Evolutionary conservation across 78 protist species (phyloP).

Genomic region (Dictyostelium capitatum): DNA sequence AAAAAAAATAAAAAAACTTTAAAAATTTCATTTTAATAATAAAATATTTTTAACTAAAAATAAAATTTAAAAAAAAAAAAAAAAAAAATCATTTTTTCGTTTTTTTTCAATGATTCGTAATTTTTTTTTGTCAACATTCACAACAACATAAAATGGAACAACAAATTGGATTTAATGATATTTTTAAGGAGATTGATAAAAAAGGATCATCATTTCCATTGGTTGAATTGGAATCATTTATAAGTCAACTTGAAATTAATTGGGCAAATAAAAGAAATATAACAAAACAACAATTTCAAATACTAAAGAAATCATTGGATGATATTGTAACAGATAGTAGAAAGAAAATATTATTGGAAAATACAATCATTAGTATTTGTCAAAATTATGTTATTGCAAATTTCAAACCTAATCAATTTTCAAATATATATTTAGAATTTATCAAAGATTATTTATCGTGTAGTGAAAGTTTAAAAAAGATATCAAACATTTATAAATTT

Average conservation of each 20-base stretch:
- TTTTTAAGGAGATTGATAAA: not conserved
- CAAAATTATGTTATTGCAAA: not conserved
- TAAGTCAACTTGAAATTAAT: not conserved
- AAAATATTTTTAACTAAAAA: no score
- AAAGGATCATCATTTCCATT: not conserved
- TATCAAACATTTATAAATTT: no score
- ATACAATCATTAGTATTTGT: not conserved
- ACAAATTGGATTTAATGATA: not conserved
- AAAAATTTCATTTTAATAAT: no score
- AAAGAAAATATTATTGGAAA: not conserved
- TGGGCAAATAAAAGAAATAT: not conserved
- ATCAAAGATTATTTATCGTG: slow-evolving; percentile 1
- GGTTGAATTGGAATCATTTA: not conserved
- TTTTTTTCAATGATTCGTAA: no score
- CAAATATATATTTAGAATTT: not conserved
- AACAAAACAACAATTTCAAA: not conserved
- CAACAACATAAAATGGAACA: not conserved
- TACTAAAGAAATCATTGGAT: not conserved
- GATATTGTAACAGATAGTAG: not conserved
- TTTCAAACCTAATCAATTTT: not conserved
- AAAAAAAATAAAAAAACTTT: no score
- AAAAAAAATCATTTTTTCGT: no score
- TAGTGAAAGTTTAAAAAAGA: not conserved
- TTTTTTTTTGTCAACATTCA: no score
- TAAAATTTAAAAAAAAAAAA: no score